Conservation (phyloP, 306 rosid genomes). For the Sindora glabra region DNA sequence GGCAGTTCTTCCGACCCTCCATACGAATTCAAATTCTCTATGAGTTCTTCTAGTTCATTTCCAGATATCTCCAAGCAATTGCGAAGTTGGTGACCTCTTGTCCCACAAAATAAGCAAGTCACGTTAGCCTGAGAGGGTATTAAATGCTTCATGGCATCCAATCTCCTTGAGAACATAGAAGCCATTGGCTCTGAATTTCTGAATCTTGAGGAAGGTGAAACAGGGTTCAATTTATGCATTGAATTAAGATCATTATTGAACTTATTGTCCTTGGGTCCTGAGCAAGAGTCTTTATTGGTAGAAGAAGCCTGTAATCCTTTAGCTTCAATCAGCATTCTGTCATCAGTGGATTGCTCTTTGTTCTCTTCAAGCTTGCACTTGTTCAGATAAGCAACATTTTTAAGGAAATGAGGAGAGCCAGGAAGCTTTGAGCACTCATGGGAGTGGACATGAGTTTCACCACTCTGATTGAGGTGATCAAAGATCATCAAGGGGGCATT, state of each 20-base stretch:
- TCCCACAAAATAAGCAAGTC: conserved; percentile 68
- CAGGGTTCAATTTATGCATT: conserved; percentile 7
- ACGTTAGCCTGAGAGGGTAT: conserved; percentile 18
- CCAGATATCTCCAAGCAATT: conserved; percentile 39
- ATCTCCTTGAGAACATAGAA: conserved; percentile 59
- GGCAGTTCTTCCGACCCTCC: conserved; percentile 26
- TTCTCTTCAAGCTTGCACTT: conserved; percentile 21
- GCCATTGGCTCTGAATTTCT: conserved; percentile 47
- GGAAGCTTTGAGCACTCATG: conserved; percentile 18
- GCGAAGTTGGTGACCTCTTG: conserved; percentile 51
- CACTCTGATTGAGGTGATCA: conserved; percentile 19
- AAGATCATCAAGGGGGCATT: conserved; percentile 15
- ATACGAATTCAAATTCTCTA: conserved; percentile 29
- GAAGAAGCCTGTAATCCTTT: conserved; percentile 19
- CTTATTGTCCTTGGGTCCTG: conserved; percentile 10
- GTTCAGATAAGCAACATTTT: conserved; percentile 7
- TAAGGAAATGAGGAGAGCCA: conserved; percentile 3
- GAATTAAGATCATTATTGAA: conserved; percentile 25
- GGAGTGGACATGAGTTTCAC: conserved; percentile 29
- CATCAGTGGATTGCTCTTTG: conserved; percentile 20
- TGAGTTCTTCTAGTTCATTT: conserved; percentile 46
- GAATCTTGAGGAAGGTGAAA: conserved; percentile 21
- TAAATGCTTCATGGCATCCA: conserved; percentile 56
- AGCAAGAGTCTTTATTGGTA: conserved; percentile 18
- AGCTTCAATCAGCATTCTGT: conserved; percentile 17